phyloP scores from a whole-genome alignment of 352 stramenopile species.

The Globisporangium iwayamae region DNA sequence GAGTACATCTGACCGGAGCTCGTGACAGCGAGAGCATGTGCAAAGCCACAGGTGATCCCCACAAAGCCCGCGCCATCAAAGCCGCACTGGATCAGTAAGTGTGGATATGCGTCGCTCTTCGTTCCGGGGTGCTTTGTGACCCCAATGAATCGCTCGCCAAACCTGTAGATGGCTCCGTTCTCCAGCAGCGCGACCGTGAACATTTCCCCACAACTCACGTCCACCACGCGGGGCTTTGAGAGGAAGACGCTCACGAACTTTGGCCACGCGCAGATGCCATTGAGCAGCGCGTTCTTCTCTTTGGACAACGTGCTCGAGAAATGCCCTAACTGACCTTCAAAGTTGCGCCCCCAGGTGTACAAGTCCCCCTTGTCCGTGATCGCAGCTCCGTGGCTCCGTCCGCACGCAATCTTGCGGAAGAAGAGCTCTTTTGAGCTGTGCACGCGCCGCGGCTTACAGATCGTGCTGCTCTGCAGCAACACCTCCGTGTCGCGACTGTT shows the following conservation, averaged over 20 bases:
- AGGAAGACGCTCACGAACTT: constrained; percentile 70
- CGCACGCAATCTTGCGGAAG: constrained; percentile 67
- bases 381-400: constrained; percentile 61
- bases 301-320: constrained; percentile 28
- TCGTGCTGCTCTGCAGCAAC: constrained; percentile 9
- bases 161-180: constrained; percentile 69
- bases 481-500: not conserved
- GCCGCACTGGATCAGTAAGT: constrained; percentile 28
- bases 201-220: constrained; percentile 66
- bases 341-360: constrained; percentile 88
- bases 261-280: constrained; percentile 67
- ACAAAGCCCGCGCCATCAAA: constrained; percentile 39
- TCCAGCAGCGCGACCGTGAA: constrained; percentile 74
- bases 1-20: constrained; percentile 45
- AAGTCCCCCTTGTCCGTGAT: constrained; percentile 78
- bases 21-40: constrained; percentile 69
- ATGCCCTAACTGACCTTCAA: constrained; percentile 84
- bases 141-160: constrained; percentile 62
- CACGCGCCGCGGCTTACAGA: constrained; percentile 31
- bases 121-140: constrained; percentile 16
- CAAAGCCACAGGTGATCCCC: constrained; percentile 55
- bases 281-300: constrained; percentile 29
- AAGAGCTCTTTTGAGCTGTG: constrained; percentile 40
- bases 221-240: constrained; percentile 30
- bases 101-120: constrained; percentile 17